Evolutionary conservation across 352 stramenopile species (phyloP), one percentile per base, ranked within the genome.

Genomic region (Thalassiosira livingstoniorum): DNA sequence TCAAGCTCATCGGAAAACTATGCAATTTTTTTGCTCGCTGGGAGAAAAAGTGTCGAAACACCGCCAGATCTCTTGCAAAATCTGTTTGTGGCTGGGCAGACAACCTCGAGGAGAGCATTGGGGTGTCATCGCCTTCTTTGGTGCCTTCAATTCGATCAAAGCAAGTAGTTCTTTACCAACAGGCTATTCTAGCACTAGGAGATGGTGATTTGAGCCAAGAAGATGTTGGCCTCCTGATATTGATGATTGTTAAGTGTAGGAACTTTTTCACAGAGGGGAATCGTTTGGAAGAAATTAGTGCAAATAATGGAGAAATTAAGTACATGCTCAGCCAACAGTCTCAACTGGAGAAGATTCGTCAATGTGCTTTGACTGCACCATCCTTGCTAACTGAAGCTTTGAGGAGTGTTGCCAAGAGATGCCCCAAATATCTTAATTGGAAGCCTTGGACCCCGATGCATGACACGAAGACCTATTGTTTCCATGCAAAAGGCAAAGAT

Each of bases 11-110:
- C 55, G 80, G 65, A 21, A 54, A 62, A 43, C n/a, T 87, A 23
- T 84, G 67, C 39, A 81, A 77, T 61, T 87, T 84, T 43, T 75
- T 87, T 32, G 74, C 80, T 42, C 37, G 42, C 2, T 78, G 67
- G 62, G 53, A 76, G 21, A 34, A 39, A 25, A 47, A 53, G 21
- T 81, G 64, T 34, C 57, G 75, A 15, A 63, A 29, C 43, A 79
- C 71, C 47, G 66, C 80, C 51, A 35, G 43, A 34, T 32, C 47
- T 15, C 55, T 87, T 65, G 67, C 75, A 34, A 47, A 29, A 27
- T 73, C 67, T 29, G 75, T 74, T n/a, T 70, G 18, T 25, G 3
- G 47, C 0, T 87, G 80, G 80, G 74, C 80, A 64, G 62, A 75
- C n/a, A 29, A 74, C 10, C 27, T 83, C 37, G 73, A 69, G 31